Conservation (phyloP, 805 yeast species). For the Komagataella populi region DNA sequence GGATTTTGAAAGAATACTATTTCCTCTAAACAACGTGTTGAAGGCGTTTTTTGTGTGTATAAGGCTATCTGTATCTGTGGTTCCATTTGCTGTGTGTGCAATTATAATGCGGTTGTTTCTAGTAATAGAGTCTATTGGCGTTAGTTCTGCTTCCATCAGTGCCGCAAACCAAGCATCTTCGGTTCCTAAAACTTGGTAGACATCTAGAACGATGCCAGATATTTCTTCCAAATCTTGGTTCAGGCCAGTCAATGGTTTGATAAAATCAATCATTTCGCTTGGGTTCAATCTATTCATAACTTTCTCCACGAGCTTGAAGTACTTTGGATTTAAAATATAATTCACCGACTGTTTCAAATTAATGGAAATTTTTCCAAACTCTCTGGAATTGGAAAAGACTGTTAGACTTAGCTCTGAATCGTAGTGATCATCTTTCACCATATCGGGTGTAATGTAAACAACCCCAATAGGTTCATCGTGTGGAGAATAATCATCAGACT, state of each 20-base stretch:
- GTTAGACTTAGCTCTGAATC: background rate
- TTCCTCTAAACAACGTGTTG: constrained; percentile 70
- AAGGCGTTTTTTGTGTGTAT: constrained; percentile 23
- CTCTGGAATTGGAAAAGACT: constrained; percentile 8
- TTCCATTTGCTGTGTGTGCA: constrained; percentile 8
- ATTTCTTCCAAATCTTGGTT: constrained; percentile 33
- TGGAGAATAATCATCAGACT: constrained; percentile 12
- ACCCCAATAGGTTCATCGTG: constrained; percentile 36
- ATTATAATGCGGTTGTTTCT: constrained; percentile 23
- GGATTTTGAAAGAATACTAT: constrained; percentile 69
- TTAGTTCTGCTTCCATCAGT: constrained; percentile 54
- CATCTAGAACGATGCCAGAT: constrained; percentile 50
- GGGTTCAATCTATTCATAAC: constrained; percentile 42
- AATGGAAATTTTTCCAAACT: constrained; percentile 45
- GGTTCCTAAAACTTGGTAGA: constrained; percentile 55
- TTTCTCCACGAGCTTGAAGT: constrained; percentile 49
- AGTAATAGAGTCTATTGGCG: constrained; percentile 29
- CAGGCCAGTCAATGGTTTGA: constrained; percentile 18
- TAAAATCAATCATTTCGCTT: constrained; percentile 34
- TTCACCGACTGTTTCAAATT: constrained; percentile 36
- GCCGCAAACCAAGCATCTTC: constrained; percentile 66
- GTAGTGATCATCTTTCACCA: constrained; percentile 19
- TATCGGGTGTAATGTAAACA: constrained; percentile 38
- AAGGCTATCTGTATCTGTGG: constrained; percentile 15
- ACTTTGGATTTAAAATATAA: constrained; percentile 44